These are phyloP conservation scores for Pinus tabuliformis DNA, from an alignment of 75 land plant species.

Conservation along the genomic window DNA sequence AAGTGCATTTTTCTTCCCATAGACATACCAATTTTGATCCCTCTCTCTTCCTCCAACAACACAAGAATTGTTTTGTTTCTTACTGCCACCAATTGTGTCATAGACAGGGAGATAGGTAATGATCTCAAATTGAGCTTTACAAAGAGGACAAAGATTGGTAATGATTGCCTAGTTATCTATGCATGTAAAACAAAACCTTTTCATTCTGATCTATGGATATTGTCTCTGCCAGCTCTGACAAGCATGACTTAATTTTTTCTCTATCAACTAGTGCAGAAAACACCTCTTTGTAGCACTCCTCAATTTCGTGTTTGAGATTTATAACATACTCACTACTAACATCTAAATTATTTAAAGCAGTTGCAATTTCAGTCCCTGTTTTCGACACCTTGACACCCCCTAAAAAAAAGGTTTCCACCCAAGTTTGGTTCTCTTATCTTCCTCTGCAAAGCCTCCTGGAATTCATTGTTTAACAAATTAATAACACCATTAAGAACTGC, in stretches of 20 bases:
- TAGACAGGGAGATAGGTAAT: too few species aligned
- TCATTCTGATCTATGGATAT: background rate
- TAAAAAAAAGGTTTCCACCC: slow-evolving; percentile 65
- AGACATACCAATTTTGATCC: too few species aligned
- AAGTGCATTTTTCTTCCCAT: too few species aligned
- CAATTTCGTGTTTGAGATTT: slow-evolving; percentile 84
- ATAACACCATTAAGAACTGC: too few species aligned
- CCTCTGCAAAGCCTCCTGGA: slow-evolving; percentile 72
- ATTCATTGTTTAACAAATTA: too few species aligned
- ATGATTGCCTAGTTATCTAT: too few species aligned
- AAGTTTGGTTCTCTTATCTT: slow-evolving; percentile 80
- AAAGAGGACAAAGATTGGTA: too few species aligned
- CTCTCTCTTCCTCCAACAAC: too few species aligned
- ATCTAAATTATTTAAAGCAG: slow-evolving; percentile 79
- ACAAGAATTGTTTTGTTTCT: too few species aligned
- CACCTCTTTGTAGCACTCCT: slow-evolving; percentile 78
- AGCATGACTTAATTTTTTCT: slow-evolving; percentile 82
- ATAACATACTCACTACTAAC: slow-evolving; percentile 60
- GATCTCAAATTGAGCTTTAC: too few species aligned
- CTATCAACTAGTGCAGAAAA: slow-evolving; percentile 80
- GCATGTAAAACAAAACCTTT: too few species aligned
- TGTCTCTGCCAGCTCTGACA: slow-evolving; percentile 79
- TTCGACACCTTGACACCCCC: slow-evolving; percentile 67
- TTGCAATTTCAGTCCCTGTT: slow-evolving; percentile 81
- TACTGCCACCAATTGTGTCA: too few species aligned